These are phyloP conservation scores for Podospora tetraspora DNA, from an alignment of 495 filamentous ascomycete species.

Conservation along the genomic window DNA sequence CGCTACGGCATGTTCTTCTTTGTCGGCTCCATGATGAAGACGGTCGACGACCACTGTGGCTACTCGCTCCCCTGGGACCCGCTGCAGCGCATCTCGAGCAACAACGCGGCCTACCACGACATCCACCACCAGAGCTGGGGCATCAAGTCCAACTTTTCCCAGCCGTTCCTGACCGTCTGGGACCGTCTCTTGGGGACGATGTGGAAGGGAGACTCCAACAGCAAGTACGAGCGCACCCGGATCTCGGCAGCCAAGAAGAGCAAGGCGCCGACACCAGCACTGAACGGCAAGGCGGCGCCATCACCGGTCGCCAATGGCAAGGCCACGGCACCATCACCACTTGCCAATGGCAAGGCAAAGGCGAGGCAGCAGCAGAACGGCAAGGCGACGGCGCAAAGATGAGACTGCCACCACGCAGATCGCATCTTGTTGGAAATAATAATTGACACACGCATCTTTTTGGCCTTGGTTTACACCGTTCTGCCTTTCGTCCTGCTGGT, in stretches of 20 bases:
- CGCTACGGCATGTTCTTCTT: conserved; percentile 84
- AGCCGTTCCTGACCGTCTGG: conserved; percentile 87
- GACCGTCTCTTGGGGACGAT: conserved; percentile 65
- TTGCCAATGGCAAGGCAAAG: not conserved
- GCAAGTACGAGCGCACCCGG: conserved; percentile 41
- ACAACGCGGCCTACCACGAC: conserved; percentile 94
- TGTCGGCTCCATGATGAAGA: conserved; percentile 80
- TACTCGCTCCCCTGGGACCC: conserved; percentile 95
- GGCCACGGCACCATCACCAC: not conserved
- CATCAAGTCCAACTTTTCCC: conserved; percentile 75
- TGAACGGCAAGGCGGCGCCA: conserved; percentile 10
- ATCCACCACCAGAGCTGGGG: conserved; percentile 99
- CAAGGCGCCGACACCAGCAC: conserved; percentile 16
- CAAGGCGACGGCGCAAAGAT: not conserved
- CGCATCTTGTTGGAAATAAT: not conserved
- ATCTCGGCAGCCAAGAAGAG: conserved; percentile 34
- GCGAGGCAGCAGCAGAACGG: not conserved
- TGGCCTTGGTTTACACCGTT: not conserved
- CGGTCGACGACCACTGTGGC: conserved; percentile 95
- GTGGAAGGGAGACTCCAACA: conserved; percentile 57
- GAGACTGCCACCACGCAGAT: not conserved
- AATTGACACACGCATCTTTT: not conserved
- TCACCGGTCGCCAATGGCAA: conserved; percentile 1
- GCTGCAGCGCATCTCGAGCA: conserved; percentile 80
- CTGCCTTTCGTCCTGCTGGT: not conserved